Conservation (phyloP, 495 filamentous ascomycete species). For the Jackrogersella multiformis region DNA sequence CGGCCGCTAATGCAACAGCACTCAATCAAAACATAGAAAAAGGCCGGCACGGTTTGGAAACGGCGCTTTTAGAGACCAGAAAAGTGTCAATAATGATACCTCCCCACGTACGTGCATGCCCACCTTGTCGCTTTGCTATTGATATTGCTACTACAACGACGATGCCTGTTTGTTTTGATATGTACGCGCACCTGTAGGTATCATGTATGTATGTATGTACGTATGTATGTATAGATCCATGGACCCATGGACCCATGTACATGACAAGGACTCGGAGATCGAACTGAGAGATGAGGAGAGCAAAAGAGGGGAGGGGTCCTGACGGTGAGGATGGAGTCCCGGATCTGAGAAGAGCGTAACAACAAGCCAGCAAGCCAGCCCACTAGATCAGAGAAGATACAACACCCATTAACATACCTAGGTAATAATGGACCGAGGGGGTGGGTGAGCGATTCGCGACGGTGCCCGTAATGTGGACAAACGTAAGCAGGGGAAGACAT, state of each 20-base stretch:
- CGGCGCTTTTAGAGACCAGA: slow-evolving; percentile 44
- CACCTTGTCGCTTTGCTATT: slow-evolving; percentile 42
- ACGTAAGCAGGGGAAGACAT: slow-evolving; percentile 26
- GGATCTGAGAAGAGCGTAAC: slow-evolving; percentile 34
- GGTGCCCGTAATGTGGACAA: slow-evolving; percentile 25
- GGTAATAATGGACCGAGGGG: slow-evolving; percentile 32
- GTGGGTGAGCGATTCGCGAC: slow-evolving; percentile 42
- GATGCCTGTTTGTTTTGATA: slow-evolving; percentile 43
- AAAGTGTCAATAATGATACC: slow-evolving; percentile 49
- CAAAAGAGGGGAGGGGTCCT: slow-evolving; percentile 25
- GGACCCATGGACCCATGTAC: slow-evolving; percentile 49
- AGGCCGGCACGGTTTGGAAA: slow-evolving; percentile 43
- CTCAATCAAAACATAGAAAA: slow-evolving; percentile 49
- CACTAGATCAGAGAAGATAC: slow-evolving; percentile 29
- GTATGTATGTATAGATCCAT: slow-evolving; percentile 44
- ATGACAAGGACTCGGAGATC: slow-evolving; percentile 50
- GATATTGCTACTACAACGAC: slow-evolving; percentile 30
- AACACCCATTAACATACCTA: no score
- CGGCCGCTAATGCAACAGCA: slow-evolving; percentile 65
- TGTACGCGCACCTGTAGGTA: slow-evolving; percentile 43
- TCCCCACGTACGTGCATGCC: slow-evolving; percentile 51
- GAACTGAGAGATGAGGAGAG: slow-evolving; percentile 44
- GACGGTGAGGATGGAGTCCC: slow-evolving; percentile 43
- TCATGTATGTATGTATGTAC: no score
- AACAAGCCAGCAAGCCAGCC: slow-evolving; percentile 38